phyloP scores from a whole-genome alignment of 345 rosid species.

The Alliaria petiolata region DNA sequence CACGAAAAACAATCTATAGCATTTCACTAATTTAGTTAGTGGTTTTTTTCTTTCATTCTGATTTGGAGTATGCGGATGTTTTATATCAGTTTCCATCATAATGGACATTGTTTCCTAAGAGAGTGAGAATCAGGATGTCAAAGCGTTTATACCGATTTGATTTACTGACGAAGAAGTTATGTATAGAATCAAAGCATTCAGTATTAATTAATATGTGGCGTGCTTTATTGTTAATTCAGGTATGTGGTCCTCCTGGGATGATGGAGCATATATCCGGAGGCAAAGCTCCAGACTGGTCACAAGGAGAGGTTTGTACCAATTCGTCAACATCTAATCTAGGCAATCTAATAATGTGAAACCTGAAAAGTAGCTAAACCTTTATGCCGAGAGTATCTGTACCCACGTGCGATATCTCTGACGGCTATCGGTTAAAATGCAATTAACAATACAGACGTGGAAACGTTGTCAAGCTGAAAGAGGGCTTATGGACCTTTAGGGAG shows the following conservation, averaged over 20 bases:
- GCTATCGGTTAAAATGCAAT: background rate
- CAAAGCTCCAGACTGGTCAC: conserved; percentile 82
- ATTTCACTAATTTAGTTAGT: background rate
- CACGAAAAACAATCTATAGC: too few species aligned
- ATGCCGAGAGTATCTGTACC: background rate
- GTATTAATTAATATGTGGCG: background rate
- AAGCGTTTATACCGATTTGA: background rate
- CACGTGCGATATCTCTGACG: background rate
- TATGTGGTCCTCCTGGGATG: conserved; percentile 97
- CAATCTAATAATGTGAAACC: background rate
- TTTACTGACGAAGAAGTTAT: background rate
- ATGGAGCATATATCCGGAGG: conserved; percentile 88
- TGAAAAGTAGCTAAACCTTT: background rate
- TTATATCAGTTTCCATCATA: background rate
- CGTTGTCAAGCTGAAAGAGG: background rate
- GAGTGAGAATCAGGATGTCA: background rate
- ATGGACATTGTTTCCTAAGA: background rate
- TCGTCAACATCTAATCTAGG: background rate
- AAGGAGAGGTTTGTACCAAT: conserved; percentile 73
- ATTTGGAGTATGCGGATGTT: background rate
- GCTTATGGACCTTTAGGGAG: background rate
- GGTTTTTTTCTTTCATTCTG: too few species aligned
- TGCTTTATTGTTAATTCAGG: conserved; percentile 40
- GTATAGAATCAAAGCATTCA: background rate
- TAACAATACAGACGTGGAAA: background rate